A percentile compares a stretch with the other conserved stretches of the same genome.
Conservation (phyloP, 805 yeast species). For the Metschnikowia dekortorum region DNA sequence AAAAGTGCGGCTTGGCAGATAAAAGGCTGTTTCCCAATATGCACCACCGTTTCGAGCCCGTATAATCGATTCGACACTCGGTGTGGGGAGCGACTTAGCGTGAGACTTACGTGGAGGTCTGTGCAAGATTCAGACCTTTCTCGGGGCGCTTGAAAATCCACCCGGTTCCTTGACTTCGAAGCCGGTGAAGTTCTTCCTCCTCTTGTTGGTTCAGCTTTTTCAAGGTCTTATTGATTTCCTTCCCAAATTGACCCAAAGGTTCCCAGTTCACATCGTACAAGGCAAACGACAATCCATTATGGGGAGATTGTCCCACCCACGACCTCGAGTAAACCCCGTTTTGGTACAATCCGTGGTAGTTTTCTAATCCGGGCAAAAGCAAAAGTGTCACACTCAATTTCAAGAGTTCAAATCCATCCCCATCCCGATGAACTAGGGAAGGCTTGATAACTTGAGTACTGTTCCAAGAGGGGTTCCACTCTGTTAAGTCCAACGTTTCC, state of each 20-base stretch:
- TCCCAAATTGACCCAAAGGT: conserved; percentile 24
- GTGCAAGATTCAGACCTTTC: neutral
- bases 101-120: neutral
- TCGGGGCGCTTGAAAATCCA: conserved; percentile 29
- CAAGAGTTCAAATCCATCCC: conserved; percentile 19
- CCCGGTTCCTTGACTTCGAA: conserved; percentile 18
- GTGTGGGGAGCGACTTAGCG: no score
- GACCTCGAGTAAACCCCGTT: conserved; percentile 70
- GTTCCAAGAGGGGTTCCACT: conserved; percentile 31
- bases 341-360: conserved; percentile 61
- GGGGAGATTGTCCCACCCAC: conserved; percentile 54
- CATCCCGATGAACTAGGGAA: conserved; percentile 9
- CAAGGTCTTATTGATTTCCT: conserved; percentile 29
- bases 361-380: conserved; percentile 64
- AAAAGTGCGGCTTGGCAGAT: neutral
- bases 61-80: neutral
- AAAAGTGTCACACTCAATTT: conserved; percentile 57
- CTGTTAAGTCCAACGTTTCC: conserved; percentile 27
- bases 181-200: conserved; percentile 8
- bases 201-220: conserved; percentile 26
- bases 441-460: conserved; percentile 25
- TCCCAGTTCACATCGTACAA: conserved; percentile 55
- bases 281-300: conserved; percentile 76
- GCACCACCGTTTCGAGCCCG: neutral
- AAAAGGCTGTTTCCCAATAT: neutral